These are phyloP conservation scores for Umbelopsis sp. DNA, from an alignment of 192 early-diverging fungal species.

Conservation along the genomic window DNA sequence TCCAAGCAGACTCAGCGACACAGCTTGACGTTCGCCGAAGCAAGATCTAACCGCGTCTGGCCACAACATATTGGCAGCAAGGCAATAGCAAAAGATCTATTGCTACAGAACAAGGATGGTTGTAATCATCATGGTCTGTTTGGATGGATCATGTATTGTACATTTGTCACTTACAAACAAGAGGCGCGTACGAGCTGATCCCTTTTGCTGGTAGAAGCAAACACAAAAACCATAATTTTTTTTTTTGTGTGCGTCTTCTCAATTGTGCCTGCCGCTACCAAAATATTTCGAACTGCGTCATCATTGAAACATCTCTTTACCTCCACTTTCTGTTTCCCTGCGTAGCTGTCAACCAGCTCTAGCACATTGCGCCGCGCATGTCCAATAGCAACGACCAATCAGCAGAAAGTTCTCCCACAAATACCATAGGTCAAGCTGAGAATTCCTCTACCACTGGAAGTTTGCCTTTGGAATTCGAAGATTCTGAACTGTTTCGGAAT, in stretches of 20 bases:
- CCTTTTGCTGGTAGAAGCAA: neutral
- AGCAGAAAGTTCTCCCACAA: constrained; percentile 10
- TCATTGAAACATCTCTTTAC: constrained; percentile 17
- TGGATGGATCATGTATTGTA: neutral
- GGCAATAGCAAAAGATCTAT: constrained; percentile 17
- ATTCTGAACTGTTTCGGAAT: constrained; percentile 18
- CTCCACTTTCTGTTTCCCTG: neutral
- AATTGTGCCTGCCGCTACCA: neutral
- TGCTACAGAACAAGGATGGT: constrained; percentile 23
- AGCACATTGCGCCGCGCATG: constrained; percentile 15
- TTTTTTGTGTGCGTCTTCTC: neutral
- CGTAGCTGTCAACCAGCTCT: constrained; percentile 12
- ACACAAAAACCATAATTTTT: too few species aligned
- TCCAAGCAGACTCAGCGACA: constrained; percentile 1
- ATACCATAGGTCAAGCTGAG: neutral
- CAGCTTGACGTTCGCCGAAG: neutral
- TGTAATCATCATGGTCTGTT: neutral
- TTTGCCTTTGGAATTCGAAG: constrained; percentile 4
- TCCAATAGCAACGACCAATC: constrained; percentile 22
- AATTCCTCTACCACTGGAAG: neutral
- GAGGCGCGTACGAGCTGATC: neutral
- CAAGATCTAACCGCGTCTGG: neutral
- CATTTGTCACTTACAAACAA: too few species aligned
- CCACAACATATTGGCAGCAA: constrained; percentile 11
- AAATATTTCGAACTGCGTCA: constrained; percentile 17